Evolutionary conservation across 192 early-diverging fungal species (phyloP).

Genomic region (Podila epigama): DNA sequence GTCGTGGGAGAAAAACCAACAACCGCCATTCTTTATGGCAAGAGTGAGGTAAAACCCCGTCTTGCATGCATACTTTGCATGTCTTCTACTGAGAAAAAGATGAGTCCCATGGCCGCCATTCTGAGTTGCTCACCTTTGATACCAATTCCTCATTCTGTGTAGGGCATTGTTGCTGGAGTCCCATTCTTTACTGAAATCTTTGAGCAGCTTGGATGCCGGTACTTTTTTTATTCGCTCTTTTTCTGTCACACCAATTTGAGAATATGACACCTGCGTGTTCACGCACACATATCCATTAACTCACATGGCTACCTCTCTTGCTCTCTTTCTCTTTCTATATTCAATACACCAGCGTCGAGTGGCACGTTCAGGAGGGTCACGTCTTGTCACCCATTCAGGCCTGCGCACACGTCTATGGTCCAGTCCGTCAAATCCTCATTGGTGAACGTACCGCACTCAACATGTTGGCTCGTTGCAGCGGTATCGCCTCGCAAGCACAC

Average conservation of each 20-base stretch:
- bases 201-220: conserved; percentile 87
- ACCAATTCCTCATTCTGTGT: neutral
- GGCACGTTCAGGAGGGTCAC: conserved; percentile 83
- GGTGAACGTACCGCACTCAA: conserved; percentile 96
- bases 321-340: neutral
- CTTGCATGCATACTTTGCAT: neutral
- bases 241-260: neutral
- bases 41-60: conserved; percentile 58
- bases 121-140: no score
- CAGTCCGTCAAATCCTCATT: conserved; percentile 83
- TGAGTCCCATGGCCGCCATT: no score
- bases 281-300: neutral
- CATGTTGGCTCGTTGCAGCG: conserved; percentile 92
- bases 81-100: no score
- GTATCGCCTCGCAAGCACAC: conserved; percentile 81
- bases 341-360: conserved; percentile 73
- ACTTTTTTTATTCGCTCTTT: conserved; percentile 14
- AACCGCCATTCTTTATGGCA: conserved; percentile 86
- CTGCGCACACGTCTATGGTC: conserved; percentile 85
- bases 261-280: neutral
- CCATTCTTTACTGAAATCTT: conserved; percentile 98
- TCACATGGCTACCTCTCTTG: neutral
- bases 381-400: conserved; percentile 74
- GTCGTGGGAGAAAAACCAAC: conserved; percentile 91
- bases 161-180: conserved; percentile 90